Conservation (phyloP, 2,329 filamentous ascomycete species). For the Alternaria burnsii region DNA sequence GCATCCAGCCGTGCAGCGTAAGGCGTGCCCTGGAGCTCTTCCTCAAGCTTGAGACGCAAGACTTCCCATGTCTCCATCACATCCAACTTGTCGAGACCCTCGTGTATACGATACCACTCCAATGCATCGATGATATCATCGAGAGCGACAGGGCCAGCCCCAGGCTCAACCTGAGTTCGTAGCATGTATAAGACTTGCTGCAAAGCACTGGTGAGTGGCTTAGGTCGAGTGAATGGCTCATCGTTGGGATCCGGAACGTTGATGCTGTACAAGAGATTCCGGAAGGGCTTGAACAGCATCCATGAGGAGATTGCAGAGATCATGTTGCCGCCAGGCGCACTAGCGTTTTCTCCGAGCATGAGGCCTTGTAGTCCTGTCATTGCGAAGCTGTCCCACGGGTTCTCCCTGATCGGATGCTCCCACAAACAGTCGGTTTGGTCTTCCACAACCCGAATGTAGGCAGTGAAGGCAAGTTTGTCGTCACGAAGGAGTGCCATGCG, state of each 20-base stretch:
- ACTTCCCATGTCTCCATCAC: slow-evolving; percentile 65
- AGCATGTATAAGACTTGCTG: slow-evolving; percentile 62
- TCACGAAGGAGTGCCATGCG: slow-evolving; percentile 66
- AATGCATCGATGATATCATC: slow-evolving; percentile 49
- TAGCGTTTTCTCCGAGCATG: slow-evolving; percentile 40
- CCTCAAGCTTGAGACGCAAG: slow-evolving; percentile 60
- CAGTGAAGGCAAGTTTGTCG: slow-evolving; percentile 69
- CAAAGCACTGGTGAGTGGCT: slow-evolving; percentile 60
- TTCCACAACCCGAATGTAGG: slow-evolving; percentile 67
- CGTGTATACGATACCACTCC: slow-evolving; percentile 53
- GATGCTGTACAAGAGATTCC: slow-evolving; percentile 62
- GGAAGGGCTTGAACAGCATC: slow-evolving; percentile 67
- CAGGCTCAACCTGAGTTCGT: slow-evolving; percentile 53
- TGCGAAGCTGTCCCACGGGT: slow-evolving; percentile 65
- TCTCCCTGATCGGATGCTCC: slow-evolving; percentile 65
- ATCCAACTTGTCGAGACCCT: slow-evolving; percentile 55
- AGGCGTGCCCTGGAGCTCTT: slow-evolving; percentile 60
- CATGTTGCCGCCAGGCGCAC: slow-evolving; percentile 50
- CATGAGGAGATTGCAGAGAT: slow-evolving; percentile 66
- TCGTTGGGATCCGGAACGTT: slow-evolving; percentile 57
- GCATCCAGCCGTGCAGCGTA: slow-evolving; percentile 52
- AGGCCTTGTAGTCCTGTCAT: slow-evolving; percentile 66
- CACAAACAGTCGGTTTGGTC: slow-evolving; percentile 68
- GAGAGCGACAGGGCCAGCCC: slow-evolving; percentile 44
- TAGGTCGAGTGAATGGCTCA: slow-evolving; percentile 58